Base-by-base conservation (phyloP, 768 basidiomycete species). In the Boletus pseudo-olivaceus region DNA sequence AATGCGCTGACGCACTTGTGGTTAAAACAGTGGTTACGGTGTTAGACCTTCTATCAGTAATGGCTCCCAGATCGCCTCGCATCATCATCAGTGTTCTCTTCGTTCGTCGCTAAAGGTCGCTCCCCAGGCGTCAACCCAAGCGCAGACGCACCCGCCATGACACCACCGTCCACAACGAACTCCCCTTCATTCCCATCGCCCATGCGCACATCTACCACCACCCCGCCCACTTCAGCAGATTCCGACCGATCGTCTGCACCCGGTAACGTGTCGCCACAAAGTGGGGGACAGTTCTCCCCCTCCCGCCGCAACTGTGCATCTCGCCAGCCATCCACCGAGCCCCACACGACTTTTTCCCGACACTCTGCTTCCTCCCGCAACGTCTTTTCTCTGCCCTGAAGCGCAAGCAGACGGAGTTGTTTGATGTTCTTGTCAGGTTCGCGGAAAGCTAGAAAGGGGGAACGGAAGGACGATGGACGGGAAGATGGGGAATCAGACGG, bases 281-380 rank as follows among this genome's bases (percentile, higher is more conserved):
- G 9, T 0, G 5, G 26, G 0, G 5, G 17, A 17, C 33, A 11
- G 1, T 17, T 49, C 26, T 15, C 35, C 19, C 39, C 54, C 47
- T 43, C 57, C 20, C 27, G 53, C 6, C 35, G 29, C 44, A 27
- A 7, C 33, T 26, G 38, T 7, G 9, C 35, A 14, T 54, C 56
- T 5, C 43, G 33, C 51, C 17, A 48, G 0, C 43, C 32, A 15
- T 59, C 54, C n/a, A 48, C 58, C 19, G 26, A 47, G 0, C 72
- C 70, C 66, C 68, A 74, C 20, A 81, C 77, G 56, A 81, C 67
- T 64, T 79, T 82, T 29, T 74, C 75, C 62, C 69, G 73, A 0
- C 78, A 81, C 42, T 65, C 71, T 30, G 78, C 73, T 34, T 65
- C 65, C 49, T 75, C 54, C n/a, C 67, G 60, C 47, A 74, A 62